Percentiles rank a stretch among this genome's conserved stretches.
These are phyloP conservation scores for Rhizophora mangle DNA, from an alignment of 345 rosid genomes.

Conservation along the genomic window DNA sequence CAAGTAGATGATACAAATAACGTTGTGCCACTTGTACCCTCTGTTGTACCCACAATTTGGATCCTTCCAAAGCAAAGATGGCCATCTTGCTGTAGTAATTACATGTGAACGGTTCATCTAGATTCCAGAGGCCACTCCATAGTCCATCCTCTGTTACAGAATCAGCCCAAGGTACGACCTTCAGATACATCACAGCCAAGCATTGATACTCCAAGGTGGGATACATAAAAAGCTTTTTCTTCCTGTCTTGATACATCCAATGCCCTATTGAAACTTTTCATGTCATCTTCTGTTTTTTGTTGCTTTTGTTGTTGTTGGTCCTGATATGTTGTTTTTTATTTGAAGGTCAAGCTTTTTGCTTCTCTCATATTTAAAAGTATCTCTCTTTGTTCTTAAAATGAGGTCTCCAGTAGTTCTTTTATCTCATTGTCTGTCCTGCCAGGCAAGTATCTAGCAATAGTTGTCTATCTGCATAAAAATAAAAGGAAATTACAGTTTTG, in stretches of 20 bases:
- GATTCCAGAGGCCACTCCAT: no score
- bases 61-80: no score
- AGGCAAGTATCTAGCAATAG: not conserved
- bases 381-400: not conserved
- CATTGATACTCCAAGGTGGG: no score
- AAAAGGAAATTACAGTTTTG: not conserved
- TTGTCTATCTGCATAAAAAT: not conserved
- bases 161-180: no score
- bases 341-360: not conserved
- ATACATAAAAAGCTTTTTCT: no score
- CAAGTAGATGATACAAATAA: no score
- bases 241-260: no score
- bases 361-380: not conserved
- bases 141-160: no score
- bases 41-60: no score
- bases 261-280: not conserved
- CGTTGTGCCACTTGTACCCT: no score
- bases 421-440: not conserved
- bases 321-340: not conserved
- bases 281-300: not conserved
- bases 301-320: not conserved
- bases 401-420: not conserved
- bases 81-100: not conserved
- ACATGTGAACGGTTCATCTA: no score
- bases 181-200: no score